These are phyloP conservation scores for Setomelanomma holmii DNA, from an alignment of 2,329 filamentous ascomycete species.

Conservation along the genomic window DNA sequence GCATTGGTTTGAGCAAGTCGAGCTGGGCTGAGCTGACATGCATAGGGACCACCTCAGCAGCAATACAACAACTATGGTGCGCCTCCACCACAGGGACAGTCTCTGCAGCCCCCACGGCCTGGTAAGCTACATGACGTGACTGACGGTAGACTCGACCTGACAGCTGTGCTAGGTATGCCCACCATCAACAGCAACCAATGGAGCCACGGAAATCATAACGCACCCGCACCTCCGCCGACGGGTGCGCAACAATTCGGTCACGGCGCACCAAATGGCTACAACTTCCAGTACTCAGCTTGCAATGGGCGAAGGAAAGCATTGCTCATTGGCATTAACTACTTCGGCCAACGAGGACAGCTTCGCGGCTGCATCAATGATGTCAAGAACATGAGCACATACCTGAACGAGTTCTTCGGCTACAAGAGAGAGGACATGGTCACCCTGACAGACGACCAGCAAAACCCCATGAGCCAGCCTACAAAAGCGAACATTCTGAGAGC, in stretches of 20 bases:
- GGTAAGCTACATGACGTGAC: slow-evolving; percentile 16
- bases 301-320: slow-evolving; percentile 88
- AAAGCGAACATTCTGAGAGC: slow-evolving; percentile 94
- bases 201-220: slow-evolving; percentile 62
- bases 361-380: slow-evolving; percentile 97
- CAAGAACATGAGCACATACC: slow-evolving; percentile 92
- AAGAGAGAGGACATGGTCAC: slow-evolving; percentile 97
- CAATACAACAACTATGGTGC: slow-evolving; percentile 35
- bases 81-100: slow-evolving; percentile 6
- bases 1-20: not conserved
- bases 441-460: slow-evolving; percentile 94
- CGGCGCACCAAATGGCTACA: slow-evolving; percentile 80
- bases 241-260: slow-evolving; percentile 63
- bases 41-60: slow-evolving; percentile 41
- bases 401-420: slow-evolving; percentile 89
- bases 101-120: slow-evolving; percentile 27
- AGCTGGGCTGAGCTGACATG: slow-evolving; percentile 23
- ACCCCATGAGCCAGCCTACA: slow-evolving; percentile 95
- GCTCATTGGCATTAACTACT: slow-evolving; percentile 96
- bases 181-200: slow-evolving; percentile 49
- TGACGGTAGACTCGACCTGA: slow-evolving; percentile 17
- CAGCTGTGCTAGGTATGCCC: slow-evolving; percentile 57
- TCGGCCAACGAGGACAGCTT: slow-evolving; percentile 87
- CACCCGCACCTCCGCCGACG: slow-evolving; percentile 70
- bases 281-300: slow-evolving; percentile 90